These are phyloP conservation scores for Rhynchospora breviuscula DNA, from an alignment of 176 grass and related monocot species.

Conservation along the genomic window DNA sequence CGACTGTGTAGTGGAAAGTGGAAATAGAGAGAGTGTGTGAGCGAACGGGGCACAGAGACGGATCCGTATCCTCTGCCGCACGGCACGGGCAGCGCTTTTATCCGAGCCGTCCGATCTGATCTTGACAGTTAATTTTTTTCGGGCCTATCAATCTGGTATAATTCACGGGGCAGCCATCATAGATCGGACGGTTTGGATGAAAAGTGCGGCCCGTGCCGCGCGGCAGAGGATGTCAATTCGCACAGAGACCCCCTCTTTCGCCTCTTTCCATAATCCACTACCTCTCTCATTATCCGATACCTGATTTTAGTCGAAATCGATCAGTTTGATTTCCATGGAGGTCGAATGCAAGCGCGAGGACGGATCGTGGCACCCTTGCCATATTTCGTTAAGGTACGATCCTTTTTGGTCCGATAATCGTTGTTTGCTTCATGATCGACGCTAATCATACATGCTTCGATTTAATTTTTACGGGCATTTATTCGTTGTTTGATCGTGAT, in stretches of 20 bases:
- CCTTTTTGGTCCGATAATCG: background rate
- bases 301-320: constrained; percentile 10
- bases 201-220: too few species aligned
- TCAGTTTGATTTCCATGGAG: constrained; percentile 24
- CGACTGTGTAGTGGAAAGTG: constrained; percentile 9
- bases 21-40: constrained; percentile 14
- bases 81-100: too few species aligned
- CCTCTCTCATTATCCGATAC: constrained; percentile 1
- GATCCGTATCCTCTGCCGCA: too few species aligned
- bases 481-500: background rate
- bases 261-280: background rate
- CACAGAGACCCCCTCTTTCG: background rate
- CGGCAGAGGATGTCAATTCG: too few species aligned
- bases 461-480: background rate
- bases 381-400: constrained; percentile 33
- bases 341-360: constrained; percentile 35
- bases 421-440: background rate
- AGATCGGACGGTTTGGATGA: too few species aligned
- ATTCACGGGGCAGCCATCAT: too few species aligned
- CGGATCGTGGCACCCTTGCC: constrained; percentile 39
- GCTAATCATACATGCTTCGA: background rate
- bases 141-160: too few species aligned
- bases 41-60: background rate
- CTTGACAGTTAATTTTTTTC: too few species aligned
- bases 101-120: too few species aligned